phyloP scores from a whole-genome alignment of 345 rosid species.

The Punica granatum region DNA sequence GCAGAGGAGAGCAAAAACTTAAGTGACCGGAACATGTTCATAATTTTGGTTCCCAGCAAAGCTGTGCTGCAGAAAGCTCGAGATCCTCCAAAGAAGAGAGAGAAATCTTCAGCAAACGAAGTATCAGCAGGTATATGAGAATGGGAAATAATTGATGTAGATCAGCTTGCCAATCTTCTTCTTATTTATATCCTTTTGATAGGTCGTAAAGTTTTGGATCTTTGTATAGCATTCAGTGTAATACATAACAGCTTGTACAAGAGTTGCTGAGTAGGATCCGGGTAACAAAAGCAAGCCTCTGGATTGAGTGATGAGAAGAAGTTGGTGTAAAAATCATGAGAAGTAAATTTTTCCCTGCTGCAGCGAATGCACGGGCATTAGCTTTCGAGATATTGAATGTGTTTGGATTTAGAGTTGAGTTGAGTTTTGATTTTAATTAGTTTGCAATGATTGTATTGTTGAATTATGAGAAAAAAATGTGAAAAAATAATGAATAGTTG shows the following conservation, averaged over 20 bases:
- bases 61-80: slow-evolving; percentile 54
- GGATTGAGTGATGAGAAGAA: not conserved
- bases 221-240: not conserved
- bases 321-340: not conserved
- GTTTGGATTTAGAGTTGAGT: too few relatives aligned
- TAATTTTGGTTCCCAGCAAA: slow-evolving; percentile 78
- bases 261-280: not conserved
- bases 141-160: not conserved
- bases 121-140: slow-evolving; percentile 50
- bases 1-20: slow-evolving; percentile 81
- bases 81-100: slow-evolving; percentile 66
- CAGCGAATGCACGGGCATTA: not conserved
- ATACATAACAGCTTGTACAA: not conserved
- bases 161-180: not conserved
- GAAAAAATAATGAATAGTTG: too few relatives aligned
- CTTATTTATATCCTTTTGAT: not conserved
- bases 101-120: slow-evolving; percentile 41
- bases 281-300: not conserved
- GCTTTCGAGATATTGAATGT: too few relatives aligned
- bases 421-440: too few relatives aligned
- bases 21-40: slow-evolving; percentile 63
- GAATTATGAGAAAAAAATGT: too few relatives aligned
- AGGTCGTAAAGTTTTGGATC: slow-evolving; percentile 4
- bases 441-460: too few relatives aligned
- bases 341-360: not conserved